Conservation (phyloP, 768 basidiomycete genomes). For the Pisolithus albus region DNA sequence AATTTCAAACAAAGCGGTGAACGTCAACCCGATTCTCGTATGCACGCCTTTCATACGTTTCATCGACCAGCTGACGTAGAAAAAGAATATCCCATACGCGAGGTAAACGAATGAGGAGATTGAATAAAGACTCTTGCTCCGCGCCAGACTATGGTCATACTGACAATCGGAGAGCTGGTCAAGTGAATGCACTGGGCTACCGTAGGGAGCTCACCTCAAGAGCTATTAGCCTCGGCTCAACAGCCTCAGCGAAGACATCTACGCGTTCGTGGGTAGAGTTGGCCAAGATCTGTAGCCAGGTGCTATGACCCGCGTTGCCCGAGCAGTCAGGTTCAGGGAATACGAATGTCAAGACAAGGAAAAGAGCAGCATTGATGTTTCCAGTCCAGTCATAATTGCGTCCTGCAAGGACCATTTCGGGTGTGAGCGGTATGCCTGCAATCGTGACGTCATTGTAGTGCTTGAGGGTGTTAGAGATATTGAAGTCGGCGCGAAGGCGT, state of each 20-base stretch:
- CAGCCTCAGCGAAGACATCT: conserved; percentile 33
- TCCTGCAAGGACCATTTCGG: conserved; percentile 73
- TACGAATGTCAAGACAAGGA: conserved; percentile 76
- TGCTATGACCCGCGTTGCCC: conserved; percentile 50
- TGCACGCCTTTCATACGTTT: conserved; percentile 79
- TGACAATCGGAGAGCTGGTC: conserved; percentile 16
- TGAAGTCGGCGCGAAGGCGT: conserved; percentile 43
- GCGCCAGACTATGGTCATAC: conserved; percentile 48
- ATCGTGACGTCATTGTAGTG: conserved; percentile 45
- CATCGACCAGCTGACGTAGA: conserved; percentile 71
- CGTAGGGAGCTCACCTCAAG: conserved; percentile 33
- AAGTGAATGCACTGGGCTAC: not conserved
- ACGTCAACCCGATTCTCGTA: conserved; percentile 82
- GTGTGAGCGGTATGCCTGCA: conserved; percentile 59
- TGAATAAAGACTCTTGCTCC: conserved; percentile 44
- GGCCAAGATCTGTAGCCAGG: conserved; percentile 55
- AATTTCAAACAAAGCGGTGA: conserved; percentile 90
- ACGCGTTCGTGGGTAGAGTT: conserved; percentile 32
- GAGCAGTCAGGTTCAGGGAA: conserved; percentile 72
- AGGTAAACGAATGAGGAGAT: conserved; percentile 68
- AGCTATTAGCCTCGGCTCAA: conserved; percentile 39
- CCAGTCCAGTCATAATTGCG: conserved; percentile 45
- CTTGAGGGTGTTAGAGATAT: conserved; percentile 56
- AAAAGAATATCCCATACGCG: conserved; percentile 69
- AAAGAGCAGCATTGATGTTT: conserved; percentile 59